These are phyloP conservation scores for Pistacia integerrima DNA, from an alignment of 345 rosid genomes.

Conservation along the genomic window DNA sequence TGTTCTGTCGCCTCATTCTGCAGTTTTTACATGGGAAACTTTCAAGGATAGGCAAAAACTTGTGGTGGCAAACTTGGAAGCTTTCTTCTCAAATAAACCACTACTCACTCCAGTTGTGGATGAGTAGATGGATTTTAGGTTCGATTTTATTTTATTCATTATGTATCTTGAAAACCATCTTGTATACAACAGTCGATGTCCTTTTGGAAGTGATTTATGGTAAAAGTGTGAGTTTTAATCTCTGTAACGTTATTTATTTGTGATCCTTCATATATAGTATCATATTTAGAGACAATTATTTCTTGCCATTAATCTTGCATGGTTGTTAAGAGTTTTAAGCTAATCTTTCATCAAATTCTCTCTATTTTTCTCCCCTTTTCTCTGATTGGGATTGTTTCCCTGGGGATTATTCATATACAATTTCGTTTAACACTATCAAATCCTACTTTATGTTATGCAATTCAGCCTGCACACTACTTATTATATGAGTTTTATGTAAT, in stretches of 20 bases:
- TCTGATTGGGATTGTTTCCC: too few species aligned
- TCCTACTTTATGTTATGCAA: too few species aligned
- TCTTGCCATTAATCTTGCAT: too few species aligned
- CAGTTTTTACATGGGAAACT: conserved; percentile 44
- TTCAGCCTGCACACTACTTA: too few species aligned
- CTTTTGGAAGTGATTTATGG: background rate
- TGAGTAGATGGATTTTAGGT: conserved; percentile 1
- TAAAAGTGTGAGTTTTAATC: background rate
- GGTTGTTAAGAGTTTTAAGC: too few species aligned
- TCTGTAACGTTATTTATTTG: background rate
- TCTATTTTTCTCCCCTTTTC: too few species aligned
- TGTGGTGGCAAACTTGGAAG: conserved; percentile 47
- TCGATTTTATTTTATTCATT: background rate
- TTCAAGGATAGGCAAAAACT: conserved; percentile 27
- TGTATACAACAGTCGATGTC: background rate
- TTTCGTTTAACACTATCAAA: too few species aligned
- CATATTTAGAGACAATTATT: background rate
- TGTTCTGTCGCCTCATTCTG: conserved; percentile 45
- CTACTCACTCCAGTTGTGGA: conserved; percentile 27
- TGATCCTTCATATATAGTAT: background rate
- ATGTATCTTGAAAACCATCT: background rate
- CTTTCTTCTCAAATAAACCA: conserved; percentile 51
- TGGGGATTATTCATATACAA: too few species aligned
- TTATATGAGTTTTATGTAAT: too few species aligned
- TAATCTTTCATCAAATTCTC: too few species aligned